Evolutionary conservation across 345 rosid species (phyloP), one percentile per base, ranked within the genome.

Genomic region (Eutrema japonicum): DNA sequence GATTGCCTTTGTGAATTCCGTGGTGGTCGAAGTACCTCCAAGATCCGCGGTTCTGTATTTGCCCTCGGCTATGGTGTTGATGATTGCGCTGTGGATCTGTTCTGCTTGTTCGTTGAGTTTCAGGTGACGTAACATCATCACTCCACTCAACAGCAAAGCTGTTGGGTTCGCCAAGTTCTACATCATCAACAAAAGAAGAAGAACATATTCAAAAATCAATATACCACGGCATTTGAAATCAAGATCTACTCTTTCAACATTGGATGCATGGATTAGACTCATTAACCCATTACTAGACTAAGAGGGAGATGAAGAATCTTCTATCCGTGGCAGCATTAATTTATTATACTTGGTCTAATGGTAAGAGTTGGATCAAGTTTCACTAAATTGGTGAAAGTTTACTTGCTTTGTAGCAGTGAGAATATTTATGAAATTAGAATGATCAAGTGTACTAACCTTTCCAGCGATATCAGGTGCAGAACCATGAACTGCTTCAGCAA

Each of bases 381-480:
- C 22, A 22, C 3, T 26, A 3, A 32, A 33, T 0, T 48, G 9
- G 4, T 51, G 27, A 0, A 37, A 58, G 30, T 70, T 58, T 9
- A 47, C 14, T 69, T 35, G 30, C 41, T 68, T 1, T 30, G 43
- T 52, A 52, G 36, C 16, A 51, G 35, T 51, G 8, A 27, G 10
- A 27, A 51, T 10, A 51, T 27, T 29, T 8, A 18, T 12, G 40
- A 27, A n/a, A 16, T 2, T 18, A 16, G n/a, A 62, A 43, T 32
- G 53, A 62, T 42, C 18, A 26, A 38, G 6, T 72, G 51, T 75
- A 78, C 88, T 58, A 80, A 96, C 97, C 88, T 90, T 96, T 70
- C 99, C 99, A 41, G 99, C 97, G 63, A 96, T 96, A 82, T 96
- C 98, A 78, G 99, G 99, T 36, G 99, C 99, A 61, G 99, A 96